phyloP scores from a whole-genome alignment of 257 asterid species.

The Nicotiana benthamiana region DNA sequence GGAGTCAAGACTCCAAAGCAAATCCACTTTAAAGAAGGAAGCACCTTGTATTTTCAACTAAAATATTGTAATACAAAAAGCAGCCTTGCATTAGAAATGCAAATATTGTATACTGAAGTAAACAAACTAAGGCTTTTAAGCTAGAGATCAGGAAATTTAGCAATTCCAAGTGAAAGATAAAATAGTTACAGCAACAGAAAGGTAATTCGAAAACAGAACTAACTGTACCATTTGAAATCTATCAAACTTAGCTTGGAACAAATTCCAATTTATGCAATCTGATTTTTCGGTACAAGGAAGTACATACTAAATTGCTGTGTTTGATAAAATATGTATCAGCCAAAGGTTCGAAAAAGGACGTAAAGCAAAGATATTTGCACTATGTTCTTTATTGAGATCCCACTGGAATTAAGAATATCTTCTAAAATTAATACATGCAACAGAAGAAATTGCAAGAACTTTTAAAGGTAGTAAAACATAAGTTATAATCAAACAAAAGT shows the following conservation, averaged over 20 bases:
- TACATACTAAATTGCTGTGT: not conserved
- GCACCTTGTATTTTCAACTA: not conserved
- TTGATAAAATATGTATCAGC: not conserved
- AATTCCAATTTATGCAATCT: not conserved
- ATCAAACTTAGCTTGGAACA: not conserved
- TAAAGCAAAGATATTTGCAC: not conserved
- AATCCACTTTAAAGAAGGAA: not conserved
- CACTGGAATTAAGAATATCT: not conserved
- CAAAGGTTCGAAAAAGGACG: not conserved
- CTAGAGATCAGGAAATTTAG: not conserved
- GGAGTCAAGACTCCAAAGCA: not conserved
- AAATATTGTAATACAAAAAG: not conserved
- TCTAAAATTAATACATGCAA: not conserved
- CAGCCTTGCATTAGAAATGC: not conserved
- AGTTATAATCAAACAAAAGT: not conserved
- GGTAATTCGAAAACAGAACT: no score
- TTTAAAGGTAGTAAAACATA: not conserved
- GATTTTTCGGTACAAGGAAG: not conserved
- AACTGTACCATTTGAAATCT: no score
- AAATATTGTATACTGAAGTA: not conserved
- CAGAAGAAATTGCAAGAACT: not conserved
- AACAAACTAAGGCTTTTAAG: constrained; percentile 1
- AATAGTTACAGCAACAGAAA: no score
- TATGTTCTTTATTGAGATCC: not conserved
- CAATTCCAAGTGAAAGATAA: not conserved